Evolutionary conservation across 768 basidiomycete genomes (phyloP), one percentile per base, ranked within the genome.

Genomic region (Suillus occidentalis): DNA sequence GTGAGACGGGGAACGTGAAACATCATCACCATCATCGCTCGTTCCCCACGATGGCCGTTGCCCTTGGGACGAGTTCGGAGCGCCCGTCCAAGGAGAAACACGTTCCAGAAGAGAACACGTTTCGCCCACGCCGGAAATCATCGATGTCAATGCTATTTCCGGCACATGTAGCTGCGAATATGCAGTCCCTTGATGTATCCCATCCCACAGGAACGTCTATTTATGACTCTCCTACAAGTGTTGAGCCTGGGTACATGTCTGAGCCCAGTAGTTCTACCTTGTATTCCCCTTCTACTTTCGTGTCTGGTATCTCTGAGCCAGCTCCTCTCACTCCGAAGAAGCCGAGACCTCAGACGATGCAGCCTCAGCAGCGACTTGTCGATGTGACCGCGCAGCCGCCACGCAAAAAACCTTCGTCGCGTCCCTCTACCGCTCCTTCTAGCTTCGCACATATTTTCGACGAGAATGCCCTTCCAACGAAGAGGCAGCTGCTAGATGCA

Each of bases 401-500:
- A 37, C 56, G 62, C 9, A 60, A 65, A 53, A 64, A 34, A 28
- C 69, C 67, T 40, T 43, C n/a, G 20, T 20, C 63, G 39, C 69
- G 73, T 39, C 65, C 74, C 40, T 50, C 69, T 12, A 66, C 71
- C 0, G 47, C 70, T 39, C 67, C 69, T 40, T 61, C 65, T 18
- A 22, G 43, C 20, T 55, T 67, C 36, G 56, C 70, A 13, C 20
- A 66, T 28, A 25, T 69, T 47, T 79, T 83, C 62, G 72, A 78
- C 14, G 84, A 85, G 74, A 80, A 83, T 72, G 77, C 77, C 4
- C 72, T 82, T 3, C 90, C 91, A 1, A 85, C 84, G 0, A 67
- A 75, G 6, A 76, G 80, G 12, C 85, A 91, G 69, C 80, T 95
- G 63, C 77, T 80, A 5, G 81, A 81, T 25, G 94, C 89, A 3